These are phyloP conservation scores for Daldinia bambusicola DNA, from an alignment of 495 filamentous ascomycete genomes.

Conservation along the genomic window DNA sequence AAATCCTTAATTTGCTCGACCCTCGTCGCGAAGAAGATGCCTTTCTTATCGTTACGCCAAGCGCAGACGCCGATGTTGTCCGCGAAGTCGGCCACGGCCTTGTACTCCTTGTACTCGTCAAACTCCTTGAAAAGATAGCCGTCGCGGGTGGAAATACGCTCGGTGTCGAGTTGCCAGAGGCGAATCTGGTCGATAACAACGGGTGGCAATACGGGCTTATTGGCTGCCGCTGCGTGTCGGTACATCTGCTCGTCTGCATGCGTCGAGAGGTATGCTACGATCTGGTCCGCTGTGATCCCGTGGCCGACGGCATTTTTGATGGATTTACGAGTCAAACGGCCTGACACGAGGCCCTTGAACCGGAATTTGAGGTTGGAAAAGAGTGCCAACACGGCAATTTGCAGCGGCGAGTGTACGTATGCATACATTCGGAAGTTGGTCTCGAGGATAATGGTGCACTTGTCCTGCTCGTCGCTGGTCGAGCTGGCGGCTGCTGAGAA, in stretches of 20 bases:
- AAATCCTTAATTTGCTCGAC: slow-evolving; percentile 85
- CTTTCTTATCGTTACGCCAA: slow-evolving; percentile 82
- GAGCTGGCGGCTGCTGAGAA: slow-evolving; percentile 58
- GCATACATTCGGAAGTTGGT: slow-evolving; percentile 99
- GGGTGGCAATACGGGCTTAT: slow-evolving; percentile 80
- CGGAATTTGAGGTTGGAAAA: slow-evolving; percentile 86
- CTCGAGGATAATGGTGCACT: slow-evolving; percentile 93
- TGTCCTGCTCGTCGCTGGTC: slow-evolving; percentile 58
- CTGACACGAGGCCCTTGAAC: slow-evolving; percentile 91
- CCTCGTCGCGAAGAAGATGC: slow-evolving; percentile 87
- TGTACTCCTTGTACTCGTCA: slow-evolving; percentile 77
- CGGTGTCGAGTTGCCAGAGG: slow-evolving; percentile 96
- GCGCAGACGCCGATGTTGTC: slow-evolving; percentile 91
- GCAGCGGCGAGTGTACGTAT: slow-evolving; percentile 90
- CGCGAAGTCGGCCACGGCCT: slow-evolving; percentile 77
- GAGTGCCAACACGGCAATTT: slow-evolving; percentile 92
- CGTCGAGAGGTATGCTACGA: slow-evolving; percentile 85
- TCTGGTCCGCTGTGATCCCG: slow-evolving; percentile 94
- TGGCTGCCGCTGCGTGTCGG: slow-evolving; percentile 65
- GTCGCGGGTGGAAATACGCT: slow-evolving; percentile 81
- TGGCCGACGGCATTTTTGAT: slow-evolving; percentile 84
- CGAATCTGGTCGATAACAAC: slow-evolving; percentile 98
- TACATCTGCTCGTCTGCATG: slow-evolving; percentile 95
- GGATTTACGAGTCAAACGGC: slow-evolving; percentile 85
- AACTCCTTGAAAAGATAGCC: slow-evolving; percentile 95